Conservation (phyloP, 2,329 filamentous ascomycete species). For the Neopestalotiopsis sp. region DNA sequence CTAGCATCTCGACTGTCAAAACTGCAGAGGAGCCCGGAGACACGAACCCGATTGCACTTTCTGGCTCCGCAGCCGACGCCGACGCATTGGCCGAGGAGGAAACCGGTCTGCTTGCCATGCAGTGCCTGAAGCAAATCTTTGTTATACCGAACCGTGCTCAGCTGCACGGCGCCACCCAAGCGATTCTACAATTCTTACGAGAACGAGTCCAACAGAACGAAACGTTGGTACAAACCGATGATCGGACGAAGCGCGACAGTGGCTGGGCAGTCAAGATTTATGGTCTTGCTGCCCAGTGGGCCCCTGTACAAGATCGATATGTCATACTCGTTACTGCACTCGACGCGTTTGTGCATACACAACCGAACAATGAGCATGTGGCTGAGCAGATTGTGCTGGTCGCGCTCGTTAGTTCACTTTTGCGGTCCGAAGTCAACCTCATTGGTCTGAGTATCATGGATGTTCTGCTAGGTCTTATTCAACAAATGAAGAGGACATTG, state of each 20-base stretch:
- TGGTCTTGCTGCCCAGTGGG: slow-evolving; percentile 81
- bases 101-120: slow-evolving; percentile 81
- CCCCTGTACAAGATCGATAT: slow-evolving; percentile 93
- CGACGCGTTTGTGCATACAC: slow-evolving; percentile 74
- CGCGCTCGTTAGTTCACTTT: slow-evolving; percentile 79
- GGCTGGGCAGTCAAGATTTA: slow-evolving; percentile 87
- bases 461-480: slow-evolving; percentile 82
- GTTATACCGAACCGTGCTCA: slow-evolving; percentile 81
- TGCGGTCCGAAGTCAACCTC: slow-evolving; percentile 89
- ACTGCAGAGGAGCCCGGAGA: slow-evolving; percentile 70
- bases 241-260: slow-evolving; percentile 50
- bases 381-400: slow-evolving; percentile 77
- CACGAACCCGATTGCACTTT: slow-evolving; percentile 73
- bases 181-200: slow-evolving; percentile 77
- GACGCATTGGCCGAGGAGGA: slow-evolving; percentile 91
- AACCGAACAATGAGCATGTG: slow-evolving; percentile 73
- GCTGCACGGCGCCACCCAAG: slow-evolving; percentile 76
- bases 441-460: slow-evolving; percentile 98
- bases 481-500: slow-evolving; percentile 80
- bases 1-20: slow-evolving; percentile 79
- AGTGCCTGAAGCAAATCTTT: slow-evolving; percentile 87
- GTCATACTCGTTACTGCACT: slow-evolving; percentile 84
- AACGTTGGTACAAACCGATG: slow-evolving; percentile 56
- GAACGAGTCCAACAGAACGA: slow-evolving; percentile 60
- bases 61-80: slow-evolving; percentile 82